Evolutionary conservation across 2,329 filamentous ascomycete genomes (phyloP).

Genomic region (Penicillium janthinellum): DNA sequence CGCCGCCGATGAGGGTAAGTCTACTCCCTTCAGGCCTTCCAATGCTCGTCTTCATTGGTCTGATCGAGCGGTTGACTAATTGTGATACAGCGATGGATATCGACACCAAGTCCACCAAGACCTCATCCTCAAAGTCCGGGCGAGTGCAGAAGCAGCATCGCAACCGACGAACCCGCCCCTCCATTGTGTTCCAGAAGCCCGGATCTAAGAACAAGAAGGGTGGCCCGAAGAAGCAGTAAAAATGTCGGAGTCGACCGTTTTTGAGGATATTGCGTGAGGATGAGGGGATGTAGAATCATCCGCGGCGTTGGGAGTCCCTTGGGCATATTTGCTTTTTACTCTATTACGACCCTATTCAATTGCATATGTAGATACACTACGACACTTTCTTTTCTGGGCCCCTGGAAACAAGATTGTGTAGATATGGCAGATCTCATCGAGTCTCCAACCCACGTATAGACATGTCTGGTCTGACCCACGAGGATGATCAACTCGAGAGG

Average conservation of each 20-base stretch:
- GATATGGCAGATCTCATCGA: not conserved
- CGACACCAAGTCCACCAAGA: conserved; percentile 32
- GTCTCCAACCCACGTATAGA: not conserved
- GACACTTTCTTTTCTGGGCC: not conserved
- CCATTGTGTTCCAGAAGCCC: conserved; percentile 43
- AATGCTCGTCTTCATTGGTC: not conserved
- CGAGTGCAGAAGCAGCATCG: conserved; percentile 47
- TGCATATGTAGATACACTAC: conserved; percentile 2
- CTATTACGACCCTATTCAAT: not conserved
- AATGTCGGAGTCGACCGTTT: not conserved
- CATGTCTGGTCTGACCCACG: not conserved
- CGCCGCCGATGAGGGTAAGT: conserved; percentile 29
- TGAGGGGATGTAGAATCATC: conserved; percentile 4
- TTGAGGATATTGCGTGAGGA: not conserved
- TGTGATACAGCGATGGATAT: conserved; percentile 43
- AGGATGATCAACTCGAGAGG: no score
- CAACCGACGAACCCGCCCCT: conserved; percentile 38
- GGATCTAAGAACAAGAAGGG: conserved; percentile 35
- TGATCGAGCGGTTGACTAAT: conserved; percentile 8
- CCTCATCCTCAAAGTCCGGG: conserved; percentile 30
- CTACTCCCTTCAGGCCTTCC: not conserved
- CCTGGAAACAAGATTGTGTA: not conserved
- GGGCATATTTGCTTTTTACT: conserved; percentile 4
- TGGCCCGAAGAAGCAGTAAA: conserved; percentile 35
- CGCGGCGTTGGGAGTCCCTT: conserved; percentile 21